Evolutionary conservation across 75 land plant genomes (phyloP), one percentile per base, ranked within the genome.

Genomic region (Sequoia sempervirens): DNA sequence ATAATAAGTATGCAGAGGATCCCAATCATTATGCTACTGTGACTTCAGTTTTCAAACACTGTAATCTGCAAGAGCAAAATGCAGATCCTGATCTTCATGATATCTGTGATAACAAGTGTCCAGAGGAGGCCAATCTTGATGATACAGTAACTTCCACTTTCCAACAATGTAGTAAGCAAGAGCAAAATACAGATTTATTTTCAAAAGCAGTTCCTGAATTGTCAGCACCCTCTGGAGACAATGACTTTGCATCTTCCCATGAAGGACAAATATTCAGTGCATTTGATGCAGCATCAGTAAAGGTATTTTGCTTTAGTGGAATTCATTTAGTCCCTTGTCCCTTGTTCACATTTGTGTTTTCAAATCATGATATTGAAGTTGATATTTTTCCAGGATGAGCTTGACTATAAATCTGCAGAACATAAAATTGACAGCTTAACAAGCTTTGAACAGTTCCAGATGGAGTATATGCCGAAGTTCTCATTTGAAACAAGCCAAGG

Each of bases 361-460:
- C 47, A 43, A 78, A 78, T 78, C 26, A 38, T 78, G 80, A 78
- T 18, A 41, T 78, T n/a, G 50, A 45, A n/a, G 32, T 37, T 78
- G 28, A 23, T 78, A 26, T 37, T 78, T 41, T 78, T 45, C 30
- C 88, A 90, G 90, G 86, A 53, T 76, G 83, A 84, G 56, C 79
- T 37, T 75, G 86, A 80, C 50, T 69, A 79, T 32, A 52, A 46
- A 23, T 17, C 30, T 47, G 54, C 74, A 40, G 82, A 81, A 32
- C 87, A 89, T 45, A 87, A 84, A 83, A 82, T 82, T 74, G 85
- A 86, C 1, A 89, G 80, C 50, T 74, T 81, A 37, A 70, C 85
- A n/a, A 85, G 84, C 26, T 87, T 85, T 84, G 89, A 90, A 64
- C 83, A 87, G 46, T 83, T 90, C 75, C 81, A 81, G 56, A 46